These are phyloP conservation scores for Scorias spongiosa DNA, from an alignment of 2,329 filamentous ascomycete genomes.

Conservation along the genomic window DNA sequence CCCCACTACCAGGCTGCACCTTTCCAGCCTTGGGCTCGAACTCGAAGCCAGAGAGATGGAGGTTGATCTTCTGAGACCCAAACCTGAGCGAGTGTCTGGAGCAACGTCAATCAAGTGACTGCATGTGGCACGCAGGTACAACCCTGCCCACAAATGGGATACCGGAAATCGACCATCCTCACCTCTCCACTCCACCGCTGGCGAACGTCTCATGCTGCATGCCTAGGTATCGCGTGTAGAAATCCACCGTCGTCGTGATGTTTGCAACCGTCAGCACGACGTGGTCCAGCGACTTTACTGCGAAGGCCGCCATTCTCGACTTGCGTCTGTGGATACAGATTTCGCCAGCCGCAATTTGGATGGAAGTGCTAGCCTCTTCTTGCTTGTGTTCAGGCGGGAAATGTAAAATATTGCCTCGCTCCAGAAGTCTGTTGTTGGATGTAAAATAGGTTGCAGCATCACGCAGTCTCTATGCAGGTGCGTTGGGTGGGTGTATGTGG, in stretches of 20 bases:
- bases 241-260: constrained; percentile 34
- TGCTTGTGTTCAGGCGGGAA: too few relatives aligned
- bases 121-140: too few relatives aligned
- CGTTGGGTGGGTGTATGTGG: too few relatives aligned
- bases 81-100: constrained; percentile 40
- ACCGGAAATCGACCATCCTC: not conserved
- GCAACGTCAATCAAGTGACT: not conserved
- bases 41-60: constrained; percentile 42
- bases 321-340: too few relatives aligned
- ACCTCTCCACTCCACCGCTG: constrained; percentile 19
- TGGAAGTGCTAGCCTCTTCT: too few relatives aligned
- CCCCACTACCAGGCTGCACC: constrained; percentile 41
- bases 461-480: too few relatives aligned
- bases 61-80: constrained; percentile 45
- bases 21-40: constrained; percentile 44
- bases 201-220: constrained; percentile 41
- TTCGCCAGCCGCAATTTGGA: too few relatives aligned
- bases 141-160: too few relatives aligned
- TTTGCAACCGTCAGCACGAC: constrained; percentile 43
- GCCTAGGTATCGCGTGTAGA: constrained; percentile 41
- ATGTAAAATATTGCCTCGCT: too few relatives aligned
- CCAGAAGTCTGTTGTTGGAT: too few relatives aligned
- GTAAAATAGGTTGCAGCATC: too few relatives aligned
- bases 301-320: constrained; percentile 10
- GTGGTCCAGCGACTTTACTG: constrained; percentile 38